Evolutionary conservation across 805 yeast genomes (phyloP), one percentile per base, ranked within the genome.

Genomic region (Teunomyces panamensis): DNA sequence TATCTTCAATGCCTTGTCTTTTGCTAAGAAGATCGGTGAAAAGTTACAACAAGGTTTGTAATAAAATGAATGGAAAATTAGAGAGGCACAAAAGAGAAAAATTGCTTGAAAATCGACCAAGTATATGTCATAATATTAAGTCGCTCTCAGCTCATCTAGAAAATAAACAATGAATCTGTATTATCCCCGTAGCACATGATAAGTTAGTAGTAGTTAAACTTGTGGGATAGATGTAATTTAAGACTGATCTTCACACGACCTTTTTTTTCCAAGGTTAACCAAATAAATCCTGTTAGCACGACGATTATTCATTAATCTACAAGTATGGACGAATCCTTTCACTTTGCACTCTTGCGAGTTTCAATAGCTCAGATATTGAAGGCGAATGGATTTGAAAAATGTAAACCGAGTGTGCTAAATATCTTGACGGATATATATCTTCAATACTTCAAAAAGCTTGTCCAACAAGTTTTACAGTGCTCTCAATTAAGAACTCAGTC

Each of bases 311-410:
- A 20, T 3, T 11, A 63, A 53, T 44, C 69, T 67, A 26, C 24
- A 34, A 49, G 8, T 14, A 69, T 71, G 75, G 74, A 70, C 42
- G 75, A 70, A 36, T 55, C 69, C 14, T 70, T 72, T 50, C 66
- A 69, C 49, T 73, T 69, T 52, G 63, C 71, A 35, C 49, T 72
- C 39, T 57, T 72, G 26, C 59, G 75, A 44, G 57, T 73, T 43
- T 69, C 75, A 7, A 62, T 72, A 29, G 74, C 79, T 1, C 84
- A 85, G 66, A 69, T 85, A 4, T 74, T 92, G 45, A 82, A 89
- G 51, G 82, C 94, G 0, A 79, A 83, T 28, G 99, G 99, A 0
- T 89, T 90, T 58, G 96, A 89, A 51, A 77, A 83, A 56, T 83
- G 91, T 53, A 75, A 83, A 44, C 87, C 92, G 6, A 73, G 80